Evolutionary conservation across 1,139 yeast species (phyloP), one percentile per base, ranked within the genome.

Genomic region (Geotrichum fermentans): DNA sequence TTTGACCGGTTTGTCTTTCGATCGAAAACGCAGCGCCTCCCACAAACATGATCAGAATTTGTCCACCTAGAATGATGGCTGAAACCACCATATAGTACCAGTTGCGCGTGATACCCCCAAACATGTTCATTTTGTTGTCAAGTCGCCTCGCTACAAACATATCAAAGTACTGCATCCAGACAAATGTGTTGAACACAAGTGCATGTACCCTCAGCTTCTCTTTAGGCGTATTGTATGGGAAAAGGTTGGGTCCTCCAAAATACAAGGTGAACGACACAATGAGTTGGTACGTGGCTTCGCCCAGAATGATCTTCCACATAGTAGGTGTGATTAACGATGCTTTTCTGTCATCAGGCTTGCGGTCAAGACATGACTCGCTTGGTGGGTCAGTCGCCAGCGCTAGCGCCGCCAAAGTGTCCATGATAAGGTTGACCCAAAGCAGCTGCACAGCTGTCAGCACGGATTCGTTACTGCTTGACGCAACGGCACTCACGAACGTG

Each of bases 371-470:
- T 37, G 82, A 76, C 46, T 82, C 86, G 59, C 88, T 89, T 0
- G 98, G 98, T 59, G 92, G 92, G 66, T 92, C 99, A 5, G 99
- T 92, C 2, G 99, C 99, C 57, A 92, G 75, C 0, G 98, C 99
- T 60, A 92, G 74, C 2, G 99, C 98, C 3, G 98, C 99, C 56
- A 92, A 77, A 0, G 98, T 92, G 67, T 92, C 99, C 99, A 92
- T 92, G 61, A 92, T 92, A 67, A 92, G 74, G 67, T 92, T 92
- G 44, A 92, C 97, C 99, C 99, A 92, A 57, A 92, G 74, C 60
- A 92, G 78, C 69, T 92, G 98, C 41, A 92, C 98, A 0, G 99
- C 98, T 34, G 97, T 90, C 63, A 92, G 74, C 6, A 92, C 98
- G 4, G 97, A 86, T 45, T 77, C 70, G 59, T 89, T 90, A 44